These are phyloP conservation scores for Tylopilus cervinicoccineus DNA, from an alignment of 768 basidiomycete species.

Conservation along the genomic window DNA sequence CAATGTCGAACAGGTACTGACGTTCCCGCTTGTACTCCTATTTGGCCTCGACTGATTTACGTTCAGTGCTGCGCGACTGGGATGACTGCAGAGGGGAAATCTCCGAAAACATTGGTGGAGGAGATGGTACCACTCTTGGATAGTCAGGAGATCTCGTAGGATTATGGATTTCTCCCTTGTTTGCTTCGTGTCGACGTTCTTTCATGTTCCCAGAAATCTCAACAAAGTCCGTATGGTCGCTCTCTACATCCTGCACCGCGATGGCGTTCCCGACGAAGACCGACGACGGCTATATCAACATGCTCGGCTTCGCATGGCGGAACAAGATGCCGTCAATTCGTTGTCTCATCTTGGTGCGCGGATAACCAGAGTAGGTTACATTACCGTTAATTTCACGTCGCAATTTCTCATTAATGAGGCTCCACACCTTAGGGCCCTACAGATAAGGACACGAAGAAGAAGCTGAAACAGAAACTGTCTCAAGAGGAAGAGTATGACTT, in stretches of 20 bases:
- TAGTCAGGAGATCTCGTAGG: conserved; percentile 77
- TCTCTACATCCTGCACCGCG: conserved; percentile 89
- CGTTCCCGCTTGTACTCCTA: neutral
- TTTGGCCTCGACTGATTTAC: neutral
- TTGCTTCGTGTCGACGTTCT: neutral
- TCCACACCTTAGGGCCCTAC: conserved; percentile 49
- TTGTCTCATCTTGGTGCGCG: conserved; percentile 78
- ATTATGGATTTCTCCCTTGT: conserved; percentile 3
- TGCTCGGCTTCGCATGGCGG: conserved; percentile 78
- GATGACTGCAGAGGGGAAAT: conserved; percentile 84
- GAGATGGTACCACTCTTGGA: conserved; percentile 98
- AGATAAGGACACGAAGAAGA: conserved; percentile 78
- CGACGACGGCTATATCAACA: conserved; percentile 93
- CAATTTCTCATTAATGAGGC: neutral
- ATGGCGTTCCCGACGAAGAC: conserved; percentile 99
- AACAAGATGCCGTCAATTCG: conserved; percentile 93
- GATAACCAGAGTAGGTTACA: conserved; percentile 65
- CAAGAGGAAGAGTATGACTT: conserved; percentile 96
- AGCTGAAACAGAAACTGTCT: conserved; percentile 68
- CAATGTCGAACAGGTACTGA: conserved; percentile 80
- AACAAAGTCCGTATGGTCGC: conserved; percentile 98
- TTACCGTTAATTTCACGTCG: neutral
- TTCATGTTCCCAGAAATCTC: conserved; percentile 49
- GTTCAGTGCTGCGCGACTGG: conserved; percentile 90
- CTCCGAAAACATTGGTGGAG: conserved; percentile 92